Evolutionary conservation across 805 yeast genomes (phyloP), one percentile per base, ranked within the genome.

Genomic region (Wickerhamomyces sydowiorum): DNA sequence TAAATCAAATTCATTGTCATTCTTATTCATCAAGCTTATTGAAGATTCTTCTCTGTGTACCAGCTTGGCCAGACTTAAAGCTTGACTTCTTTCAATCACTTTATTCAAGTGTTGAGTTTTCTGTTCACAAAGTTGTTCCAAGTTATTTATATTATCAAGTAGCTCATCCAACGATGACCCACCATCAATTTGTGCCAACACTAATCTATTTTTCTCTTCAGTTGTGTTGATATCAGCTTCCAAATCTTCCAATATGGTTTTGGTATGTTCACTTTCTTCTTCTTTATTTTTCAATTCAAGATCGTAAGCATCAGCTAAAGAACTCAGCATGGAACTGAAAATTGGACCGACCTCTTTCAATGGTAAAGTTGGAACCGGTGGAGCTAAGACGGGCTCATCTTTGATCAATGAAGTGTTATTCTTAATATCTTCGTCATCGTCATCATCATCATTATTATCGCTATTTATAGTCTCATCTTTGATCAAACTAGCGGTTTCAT

Each of bases 71-170:
- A 79, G 54, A 46, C 72, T 72, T 50, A 78, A 61, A 1, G 87
- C 80, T 56, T 83, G 90, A 1, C 81, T 67, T 39, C 85, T 70
- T 57, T 83, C 90, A 25, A 76, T 56, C n/a, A 73, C 54, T 42
- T 64, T 66, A 13, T 64, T 62, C 37, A 78, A 56, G 38, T 62
- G 59, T 19, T 59, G 49, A 20, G 66, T 56, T 45, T 61, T 61
- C 46, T 59, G 43, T 19, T 50, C 40, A 21, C 58, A 43, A 15
- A 49, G 45, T 3, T 42, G 33, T 25, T 58, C 54, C 36, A 55
- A 30, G 8, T 44, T 42, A 7, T 35, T 30, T 3, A 53, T 42
- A 9, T 45, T 52, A 2, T 20, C 19, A 35, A 45, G 34, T 4
- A 55, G 32, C n/a, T 52, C 52, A 12, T 48, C 52, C 12, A 47